Base-by-base conservation (phyloP, 495 filamentous ascomycete genomes). In the Penicillium arizonense region DNA sequence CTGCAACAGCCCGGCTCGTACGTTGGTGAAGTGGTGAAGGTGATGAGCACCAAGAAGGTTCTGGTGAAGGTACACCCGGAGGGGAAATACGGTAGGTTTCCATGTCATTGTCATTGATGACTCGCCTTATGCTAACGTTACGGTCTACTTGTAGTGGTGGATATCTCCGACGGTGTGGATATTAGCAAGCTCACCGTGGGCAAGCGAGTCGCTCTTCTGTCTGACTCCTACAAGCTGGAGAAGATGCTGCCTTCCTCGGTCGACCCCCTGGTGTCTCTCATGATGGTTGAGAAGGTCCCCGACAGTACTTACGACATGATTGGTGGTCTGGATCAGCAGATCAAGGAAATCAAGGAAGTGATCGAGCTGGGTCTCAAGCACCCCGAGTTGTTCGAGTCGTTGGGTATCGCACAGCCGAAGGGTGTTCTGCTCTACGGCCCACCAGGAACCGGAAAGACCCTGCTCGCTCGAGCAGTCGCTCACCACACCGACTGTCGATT, bases 271-370 rank as follows among this genome's bases (percentile, higher is more conserved):
- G 94, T 99, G 33, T 97, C 94, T n/a, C 90, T 99, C 63, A 99
- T 99, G 94, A 97, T 99, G 95, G 94, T 99, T 39, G 94, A 99
- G 72, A 99, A 99, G 76, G 94, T 99, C 23, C 94, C 94, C 24
- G 94, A 99, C 77, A 96, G 91, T 76, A 99, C 94, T 66, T 99
- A 99, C 78, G 94, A 99, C 76, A 99, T 99, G 94, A 99, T 99
- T 63, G 94, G 94, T 70, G 94, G 94, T 54, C 79, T 99, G 41
- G 95, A 97, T 61, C 95, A 99, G 67, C 94, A 99, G 65, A 97
- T 99, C 77, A 97, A 99, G 78, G 95, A 99, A 73, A 99, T 99
- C 78, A 99, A 99, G 76, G 94, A 99, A 70, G 94, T 99, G 48
- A 97, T 99, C 70, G 94, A 99, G 76, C 88, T 99, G 30, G 94